Evolutionary conservation across 306 rosid genomes (phyloP).

Genomic region (Quercus mongolica): DNA sequence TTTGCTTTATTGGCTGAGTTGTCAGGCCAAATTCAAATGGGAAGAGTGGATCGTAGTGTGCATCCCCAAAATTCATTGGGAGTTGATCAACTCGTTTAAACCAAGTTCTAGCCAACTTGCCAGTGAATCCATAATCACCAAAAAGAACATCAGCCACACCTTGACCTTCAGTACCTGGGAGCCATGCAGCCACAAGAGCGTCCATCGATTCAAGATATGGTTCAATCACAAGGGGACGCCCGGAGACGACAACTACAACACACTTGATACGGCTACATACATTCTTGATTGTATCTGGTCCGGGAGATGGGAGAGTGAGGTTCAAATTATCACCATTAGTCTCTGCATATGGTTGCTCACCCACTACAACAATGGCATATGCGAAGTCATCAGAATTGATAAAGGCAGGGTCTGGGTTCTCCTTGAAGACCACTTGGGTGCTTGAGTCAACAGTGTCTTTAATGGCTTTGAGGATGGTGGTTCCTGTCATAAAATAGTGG

Average conservation of each 20-base stretch:
- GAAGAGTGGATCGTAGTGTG: constrained; percentile 1
- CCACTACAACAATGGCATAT: neutral
- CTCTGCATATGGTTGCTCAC: constrained; percentile 3
- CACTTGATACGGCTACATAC: neutral
- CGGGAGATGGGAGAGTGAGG: neutral
- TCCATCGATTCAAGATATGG: neutral
- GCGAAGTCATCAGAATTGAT: neutral
- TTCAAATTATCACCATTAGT: neutral
- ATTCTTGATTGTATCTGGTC: neutral
- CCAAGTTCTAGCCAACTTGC: constrained; percentile 2
- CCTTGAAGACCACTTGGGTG: constrained; percentile 1
- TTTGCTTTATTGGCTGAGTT: neutral
- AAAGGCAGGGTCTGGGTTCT: neutral
- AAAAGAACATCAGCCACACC: constrained; percentile 1
- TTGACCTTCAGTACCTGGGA: neutral
- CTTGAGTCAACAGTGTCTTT: neutral
- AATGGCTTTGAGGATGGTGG: neutral
- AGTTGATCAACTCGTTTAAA: constrained; percentile 4
- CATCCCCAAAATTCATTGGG: constrained; percentile 4
- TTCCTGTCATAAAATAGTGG: neutral
- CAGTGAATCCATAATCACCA: neutral
- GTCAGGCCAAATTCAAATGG: neutral
- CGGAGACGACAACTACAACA: neutral
- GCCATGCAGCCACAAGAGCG: constrained; percentile 10
- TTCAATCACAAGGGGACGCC: neutral